Conservation (phyloP, 108 stramenopile species). For the Skeletonema potamos region DNA sequence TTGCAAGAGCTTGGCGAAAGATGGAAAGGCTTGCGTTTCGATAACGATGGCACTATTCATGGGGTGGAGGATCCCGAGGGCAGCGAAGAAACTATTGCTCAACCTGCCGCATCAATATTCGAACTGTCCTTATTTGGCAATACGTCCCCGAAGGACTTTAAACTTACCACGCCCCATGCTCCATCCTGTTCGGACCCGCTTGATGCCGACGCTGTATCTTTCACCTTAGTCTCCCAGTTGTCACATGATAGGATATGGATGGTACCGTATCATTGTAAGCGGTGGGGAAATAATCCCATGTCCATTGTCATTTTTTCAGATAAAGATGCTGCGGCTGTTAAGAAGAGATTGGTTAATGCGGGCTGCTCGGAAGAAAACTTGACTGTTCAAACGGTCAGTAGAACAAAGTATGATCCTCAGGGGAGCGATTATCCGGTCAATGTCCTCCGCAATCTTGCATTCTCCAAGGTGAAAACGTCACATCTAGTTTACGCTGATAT, state of each 20-base stretch:
- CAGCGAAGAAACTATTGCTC: background rate
- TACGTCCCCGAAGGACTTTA: slow-evolving; percentile 27
- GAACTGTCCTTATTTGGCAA: slow-evolving; percentile 3
- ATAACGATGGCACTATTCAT: background rate
- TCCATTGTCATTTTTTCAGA: slow-evolving; percentile 72
- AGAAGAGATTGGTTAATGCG: slow-evolving; percentile 18
- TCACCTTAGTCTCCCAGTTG: slow-evolving; percentile 74
- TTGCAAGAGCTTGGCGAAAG: background rate
- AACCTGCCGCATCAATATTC: background rate
- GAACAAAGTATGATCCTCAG: slow-evolving; percentile 31
- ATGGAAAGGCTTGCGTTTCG: background rate
- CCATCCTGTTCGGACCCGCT: slow-evolving; percentile 37
- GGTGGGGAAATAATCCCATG: slow-evolving; percentile 69
- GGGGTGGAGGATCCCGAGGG: background rate
- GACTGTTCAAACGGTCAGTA: slow-evolving; percentile 46
- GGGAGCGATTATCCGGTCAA: slow-evolving; percentile 90
- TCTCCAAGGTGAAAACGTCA: slow-evolving; percentile 59
- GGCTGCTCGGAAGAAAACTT: slow-evolving; percentile 40
- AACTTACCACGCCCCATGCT: slow-evolving; percentile 33
- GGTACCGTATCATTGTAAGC: slow-evolving; percentile 73
- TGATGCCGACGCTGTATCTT: slow-evolving; percentile 11
- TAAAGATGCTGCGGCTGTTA: slow-evolving; percentile 23
- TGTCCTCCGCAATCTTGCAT: slow-evolving; percentile 80
- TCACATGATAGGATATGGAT: slow-evolving; percentile 82
- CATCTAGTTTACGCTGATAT: slow-evolving; percentile 88